Evolutionary conservation across 2,329 filamentous ascomycete genomes (phyloP), one percentile per base, ranked within the genome.

Genomic region (Zasmidium angulare): DNA sequence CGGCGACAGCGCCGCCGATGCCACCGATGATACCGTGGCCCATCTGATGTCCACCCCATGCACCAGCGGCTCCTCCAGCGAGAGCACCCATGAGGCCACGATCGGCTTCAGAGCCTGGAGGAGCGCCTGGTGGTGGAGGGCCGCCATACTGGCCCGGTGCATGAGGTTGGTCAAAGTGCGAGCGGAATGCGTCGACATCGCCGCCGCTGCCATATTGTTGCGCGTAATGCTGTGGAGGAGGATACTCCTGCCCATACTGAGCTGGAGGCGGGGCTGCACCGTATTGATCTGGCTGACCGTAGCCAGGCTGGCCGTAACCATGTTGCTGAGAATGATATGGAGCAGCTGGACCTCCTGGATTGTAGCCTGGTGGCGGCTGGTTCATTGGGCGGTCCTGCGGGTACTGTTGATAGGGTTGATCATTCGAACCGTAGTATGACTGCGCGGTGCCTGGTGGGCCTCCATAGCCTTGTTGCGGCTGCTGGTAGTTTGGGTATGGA

Each of bases 21-120:
- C 82, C 81, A 14, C 84, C 84, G 2, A 87, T 66, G n/a, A 86
- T 69, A 3, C 82, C 82, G 63, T 84, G 82, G 21, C 80, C 77
- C 70, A 84, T 76, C 70, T 84, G 82, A 66, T 81, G 78, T 4
- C 84, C 84, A 11, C 82, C 77, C 61, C 81, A 83, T 59, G 81
- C 82, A 0, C 84, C 84, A 1, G 84, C 82, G 10, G 82, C 80
- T 47, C 82, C 84, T 46, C 84, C 84, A 10, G 79, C 81, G 1
- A 86, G 68, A 1, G 83, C 79, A 40, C 84, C 82, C 66, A 82
- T 78, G 1, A 86, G 66, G 19, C 83, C 83, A 52, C 84, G 81
- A 58, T 86, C 83, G 19, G 75, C 79, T 46, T 82, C 80, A 17
- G 59, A 43, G 20, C 59, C 60, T 53, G 60, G 48, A 20, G 50